A percentile compares a stretch with the other conserved stretches of the same genome.
These are phyloP conservation scores for Monilinia fructigena DNA, from an alignment of 2,329 filamentous ascomycete genomes.

Conservation along the genomic window DNA sequence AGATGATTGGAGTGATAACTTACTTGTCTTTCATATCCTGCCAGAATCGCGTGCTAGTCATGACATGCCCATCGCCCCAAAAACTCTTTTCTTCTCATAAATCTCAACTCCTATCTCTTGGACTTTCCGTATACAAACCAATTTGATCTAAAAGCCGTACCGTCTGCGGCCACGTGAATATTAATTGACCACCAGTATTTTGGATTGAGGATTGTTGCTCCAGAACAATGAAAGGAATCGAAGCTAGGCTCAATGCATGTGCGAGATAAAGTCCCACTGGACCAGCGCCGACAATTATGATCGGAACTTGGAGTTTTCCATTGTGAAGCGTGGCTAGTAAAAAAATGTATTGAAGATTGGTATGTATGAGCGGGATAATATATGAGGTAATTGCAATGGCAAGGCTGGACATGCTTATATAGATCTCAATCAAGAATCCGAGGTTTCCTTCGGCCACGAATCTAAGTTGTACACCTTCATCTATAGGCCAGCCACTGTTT, in stretches of 20 bases:
- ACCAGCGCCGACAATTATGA: constrained; percentile 13
- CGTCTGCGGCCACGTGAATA: background rate
- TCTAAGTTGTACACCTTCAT: no score
- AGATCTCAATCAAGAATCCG: no score
- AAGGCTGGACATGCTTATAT: no score
- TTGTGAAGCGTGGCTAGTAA: no score
- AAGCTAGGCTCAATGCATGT: background rate
- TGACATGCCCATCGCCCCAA: background rate
- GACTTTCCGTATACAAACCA: background rate
- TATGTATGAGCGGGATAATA: no score
- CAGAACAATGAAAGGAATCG: background rate
- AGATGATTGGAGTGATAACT: background rate
- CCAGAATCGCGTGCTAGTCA: background rate
- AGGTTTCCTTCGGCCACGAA: no score
- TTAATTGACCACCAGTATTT: background rate
- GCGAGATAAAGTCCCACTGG: constrained; percentile 3
- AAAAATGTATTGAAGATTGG: no score
- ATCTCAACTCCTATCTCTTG: background rate
- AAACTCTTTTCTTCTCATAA: background rate
- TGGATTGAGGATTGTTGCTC: background rate
- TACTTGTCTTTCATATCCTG: background rate
- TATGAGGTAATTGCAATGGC: no score
- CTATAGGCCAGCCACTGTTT: no score
- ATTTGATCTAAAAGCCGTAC: constrained; percentile 6
- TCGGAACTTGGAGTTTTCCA: background rate